These are phyloP conservation scores for Emericellopsis cladophorae DNA, from an alignment of 2,329 filamentous ascomycete species.

Conservation along the genomic window DNA sequence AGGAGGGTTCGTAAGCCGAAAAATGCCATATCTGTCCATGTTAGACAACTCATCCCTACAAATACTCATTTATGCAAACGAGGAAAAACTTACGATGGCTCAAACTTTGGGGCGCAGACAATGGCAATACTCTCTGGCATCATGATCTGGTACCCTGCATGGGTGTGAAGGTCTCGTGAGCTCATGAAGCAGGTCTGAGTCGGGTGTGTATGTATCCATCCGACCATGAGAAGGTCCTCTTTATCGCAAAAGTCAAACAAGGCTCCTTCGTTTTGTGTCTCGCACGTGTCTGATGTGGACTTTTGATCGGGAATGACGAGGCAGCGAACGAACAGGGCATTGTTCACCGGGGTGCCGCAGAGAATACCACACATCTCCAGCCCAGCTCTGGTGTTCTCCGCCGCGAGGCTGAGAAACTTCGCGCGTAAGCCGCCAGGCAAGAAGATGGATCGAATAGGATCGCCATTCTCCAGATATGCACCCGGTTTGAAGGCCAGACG, in stretches of 20 bases:
- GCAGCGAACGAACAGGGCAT: conserved; percentile 81
- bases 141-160: conserved; percentile 91
- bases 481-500: conserved; percentile 59
- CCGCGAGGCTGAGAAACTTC: conserved; percentile 62
- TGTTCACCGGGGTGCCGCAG: conserved; percentile 81
- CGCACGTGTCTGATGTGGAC: conserved; percentile 84
- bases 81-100: conserved; percentile 49
- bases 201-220: conserved; percentile 98
- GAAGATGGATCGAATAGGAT: conserved; percentile 77
- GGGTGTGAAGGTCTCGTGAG: conserved; percentile 84
- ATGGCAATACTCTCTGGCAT: conserved; percentile 93
- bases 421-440: conserved; percentile 64
- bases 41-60: neutral
- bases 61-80: neutral
- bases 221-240: conserved; percentile 73
- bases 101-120: conserved; percentile 78
- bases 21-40: conserved; percentile 64
- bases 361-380: conserved; percentile 94
- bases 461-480: conserved; percentile 81
- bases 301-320: conserved; percentile 86
- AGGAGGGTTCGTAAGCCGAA: conserved; percentile 85
- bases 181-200: conserved; percentile 98
- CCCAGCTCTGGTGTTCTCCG: conserved; percentile 64
- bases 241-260: conserved; percentile 83
- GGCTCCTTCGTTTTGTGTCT: conserved; percentile 75